Percentiles rank a stretch among this genome's conserved stretches.
phyloP scores from a whole-genome alignment of 371 early-diverging fungal species.

The Umbelopsis sp. region DNA sequence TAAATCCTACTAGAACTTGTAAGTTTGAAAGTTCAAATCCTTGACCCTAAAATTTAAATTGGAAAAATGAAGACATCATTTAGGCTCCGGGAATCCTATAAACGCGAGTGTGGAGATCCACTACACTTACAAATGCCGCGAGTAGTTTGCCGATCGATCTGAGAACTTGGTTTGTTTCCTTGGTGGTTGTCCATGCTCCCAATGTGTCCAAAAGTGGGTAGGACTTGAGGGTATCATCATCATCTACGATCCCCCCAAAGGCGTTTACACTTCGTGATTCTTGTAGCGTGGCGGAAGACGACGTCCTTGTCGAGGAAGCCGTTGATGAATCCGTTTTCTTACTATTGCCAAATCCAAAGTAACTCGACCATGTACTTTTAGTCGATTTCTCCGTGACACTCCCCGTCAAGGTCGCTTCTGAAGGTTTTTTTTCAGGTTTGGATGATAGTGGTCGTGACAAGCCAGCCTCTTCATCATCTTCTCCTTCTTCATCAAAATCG shows the following conservation, averaged over 20 bases:
- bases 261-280: conserved; percentile 15
- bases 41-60: conserved; percentile 52
- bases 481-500: conserved; percentile 21
- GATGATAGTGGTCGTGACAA: conserved; percentile 21
- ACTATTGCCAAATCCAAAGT: not conserved
- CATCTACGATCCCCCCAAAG: conserved; percentile 26
- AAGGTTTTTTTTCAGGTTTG: conserved; percentile 2
- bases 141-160: conserved; percentile 66
- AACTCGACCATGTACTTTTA: not conserved
- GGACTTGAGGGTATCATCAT: conserved; percentile 33
- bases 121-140: conserved; percentile 65
- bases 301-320: conserved; percentile 2
- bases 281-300: conserved; percentile 7
- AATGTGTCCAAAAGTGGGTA: conserved; percentile 43
- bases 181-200: conserved; percentile 55
- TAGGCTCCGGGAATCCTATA: not conserved
- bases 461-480: conserved; percentile 16
- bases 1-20: conserved; percentile 69
- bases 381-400: not conserved
- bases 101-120: not conserved
- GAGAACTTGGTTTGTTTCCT: conserved; percentile 67
- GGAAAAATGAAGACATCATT: not conserved
- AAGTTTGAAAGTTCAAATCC: conserved; percentile 74
- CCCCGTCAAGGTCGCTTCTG: not conserved
- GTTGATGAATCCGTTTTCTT: not conserved